phyloP scores from a whole-genome alignment of 352 stramenopile species.

The Pythium periplocum region DNA sequence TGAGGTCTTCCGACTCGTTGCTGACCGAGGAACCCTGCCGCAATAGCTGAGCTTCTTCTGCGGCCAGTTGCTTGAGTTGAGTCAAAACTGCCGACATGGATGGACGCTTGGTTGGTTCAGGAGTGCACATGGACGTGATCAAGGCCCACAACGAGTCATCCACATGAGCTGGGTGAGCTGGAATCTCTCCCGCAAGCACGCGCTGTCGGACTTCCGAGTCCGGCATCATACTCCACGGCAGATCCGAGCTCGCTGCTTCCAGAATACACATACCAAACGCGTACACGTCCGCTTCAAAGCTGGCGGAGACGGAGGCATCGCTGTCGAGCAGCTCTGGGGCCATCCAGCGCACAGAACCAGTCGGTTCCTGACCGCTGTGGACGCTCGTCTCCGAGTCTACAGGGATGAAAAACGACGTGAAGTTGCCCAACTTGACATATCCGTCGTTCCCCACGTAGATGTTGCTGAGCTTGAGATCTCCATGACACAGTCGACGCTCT shows the following conservation, averaged over 20 bases:
- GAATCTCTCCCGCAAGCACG: conserved; percentile 37
- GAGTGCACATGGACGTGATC: conserved; percentile 49
- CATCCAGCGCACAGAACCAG: conserved; percentile 45
- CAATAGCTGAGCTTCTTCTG: conserved; percentile 31
- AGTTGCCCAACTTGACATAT: conserved; percentile 44
- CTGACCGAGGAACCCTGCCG: background rate
- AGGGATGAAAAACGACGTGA: conserved; percentile 30
- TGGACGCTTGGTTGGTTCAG: conserved; percentile 34
- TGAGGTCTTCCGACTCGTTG: no score
- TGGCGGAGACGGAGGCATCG: conserved; percentile 4
- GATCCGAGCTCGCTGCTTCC: conserved; percentile 48
- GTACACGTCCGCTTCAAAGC: conserved; percentile 51
- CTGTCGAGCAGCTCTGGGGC: conserved; percentile 35
- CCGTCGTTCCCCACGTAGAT: conserved; percentile 58
- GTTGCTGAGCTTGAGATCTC: conserved; percentile 34
- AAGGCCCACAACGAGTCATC: conserved; percentile 42
- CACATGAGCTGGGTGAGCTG: conserved; percentile 25
- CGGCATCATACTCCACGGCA: conserved; percentile 53
- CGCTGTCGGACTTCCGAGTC: conserved; percentile 36
- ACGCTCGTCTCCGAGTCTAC: background rate
- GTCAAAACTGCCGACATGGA: conserved; percentile 41
- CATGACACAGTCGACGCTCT: conserved; percentile 29
- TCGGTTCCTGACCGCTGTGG: background rate
- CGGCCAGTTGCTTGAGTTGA: conserved; percentile 35
- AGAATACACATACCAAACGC: conserved; percentile 61